These are phyloP conservation scores for Cryphonectria japonica DNA, from an alignment of 2,329 filamentous ascomycete genomes.

Conservation along the genomic window DNA sequence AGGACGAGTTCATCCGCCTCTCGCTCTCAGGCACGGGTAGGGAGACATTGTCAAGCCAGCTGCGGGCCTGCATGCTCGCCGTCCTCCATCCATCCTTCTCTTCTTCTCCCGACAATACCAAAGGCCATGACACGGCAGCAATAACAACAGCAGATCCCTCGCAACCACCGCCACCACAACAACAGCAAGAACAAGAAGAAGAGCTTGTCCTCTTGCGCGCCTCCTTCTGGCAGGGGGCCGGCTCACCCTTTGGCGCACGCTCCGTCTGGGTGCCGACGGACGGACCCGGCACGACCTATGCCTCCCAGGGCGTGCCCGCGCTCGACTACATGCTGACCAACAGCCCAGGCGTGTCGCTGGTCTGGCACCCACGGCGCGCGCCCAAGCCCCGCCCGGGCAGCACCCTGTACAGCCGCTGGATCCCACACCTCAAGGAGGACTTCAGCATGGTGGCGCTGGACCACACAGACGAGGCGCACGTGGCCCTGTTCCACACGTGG, in stretches of 20 bases:
- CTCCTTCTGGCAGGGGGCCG: constrained; percentile 73
- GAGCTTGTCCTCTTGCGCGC: constrained; percentile 50
- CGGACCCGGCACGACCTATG: constrained; percentile 40
- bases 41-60: constrained; percentile 31
- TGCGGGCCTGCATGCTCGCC: constrained; percentile 50
- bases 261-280: constrained; percentile 61
- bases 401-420: constrained; percentile 77
- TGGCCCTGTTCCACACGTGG: constrained; percentile 76
- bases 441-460: constrained; percentile 80
- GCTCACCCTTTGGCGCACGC: constrained; percentile 67
- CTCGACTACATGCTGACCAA: constrained; percentile 51
- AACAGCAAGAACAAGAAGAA: constrained; percentile 34
- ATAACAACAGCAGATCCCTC: constrained; percentile 38
- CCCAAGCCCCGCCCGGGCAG: constrained; percentile 72
- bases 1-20: constrained; percentile 54
- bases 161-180: constrained; percentile 15
- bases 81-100: constrained; percentile 48
- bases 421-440: constrained; percentile 74
- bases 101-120: background rate
- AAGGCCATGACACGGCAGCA: constrained; percentile 23
- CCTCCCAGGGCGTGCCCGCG: constrained; percentile 53
- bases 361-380: constrained; percentile 70
- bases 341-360: constrained; percentile 38
- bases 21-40: constrained; percentile 43
- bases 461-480: constrained; percentile 64